Evolutionary conservation across 768 basidiomycete species (phyloP).

Genomic region (Russula brevipes): DNA sequence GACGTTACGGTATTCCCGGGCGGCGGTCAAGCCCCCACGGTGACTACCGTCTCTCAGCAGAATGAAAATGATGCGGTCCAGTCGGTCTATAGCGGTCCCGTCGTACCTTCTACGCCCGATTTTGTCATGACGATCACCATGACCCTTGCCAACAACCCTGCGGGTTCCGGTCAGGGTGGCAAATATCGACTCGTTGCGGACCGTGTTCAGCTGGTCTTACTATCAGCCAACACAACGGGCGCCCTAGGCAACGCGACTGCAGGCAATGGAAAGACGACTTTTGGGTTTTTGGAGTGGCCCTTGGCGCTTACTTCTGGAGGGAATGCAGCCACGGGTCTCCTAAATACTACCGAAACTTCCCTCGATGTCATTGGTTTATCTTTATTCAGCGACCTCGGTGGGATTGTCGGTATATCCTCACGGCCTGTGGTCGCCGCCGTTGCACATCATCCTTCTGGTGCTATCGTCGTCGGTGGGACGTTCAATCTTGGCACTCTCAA

Average conservation of each 20-base stretch:
- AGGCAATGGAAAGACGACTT: conserved; percentile 43
- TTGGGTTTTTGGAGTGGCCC: conserved; percentile 91
- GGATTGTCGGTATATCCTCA: conserved; percentile 35
- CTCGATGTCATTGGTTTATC: conserved; percentile 59
- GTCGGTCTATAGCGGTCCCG: conserved; percentile 74
- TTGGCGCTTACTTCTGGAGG: conserved; percentile 39
- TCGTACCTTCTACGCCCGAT: conserved; percentile 64
- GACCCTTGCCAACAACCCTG: conserved; percentile 61
- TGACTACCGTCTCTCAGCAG: conserved; percentile 70
- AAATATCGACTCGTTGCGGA: conserved; percentile 82
- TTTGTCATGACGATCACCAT: conserved; percentile 76
- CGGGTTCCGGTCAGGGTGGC: conserved; percentile 58
- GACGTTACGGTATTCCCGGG: conserved; percentile 80
- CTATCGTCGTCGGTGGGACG: conserved; percentile 68
- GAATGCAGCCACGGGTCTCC: conserved; percentile 57
- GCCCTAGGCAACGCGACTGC: conserved; percentile 33
- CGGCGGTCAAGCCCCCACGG: conserved; percentile 53
- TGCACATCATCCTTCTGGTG: conserved; percentile 60
- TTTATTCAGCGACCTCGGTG: conserved; percentile 58
- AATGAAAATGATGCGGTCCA: conserved; percentile 55
- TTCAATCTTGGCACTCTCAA: conserved; percentile 59
- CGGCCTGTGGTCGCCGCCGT: conserved; percentile 47
- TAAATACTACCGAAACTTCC: conserved; percentile 65
- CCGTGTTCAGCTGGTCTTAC: conserved; percentile 72
- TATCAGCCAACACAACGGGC: conserved; percentile 44